phyloP scores from a whole-genome alignment of 73 alveolate genomes.

The Paramecium primaurelia region DNA sequence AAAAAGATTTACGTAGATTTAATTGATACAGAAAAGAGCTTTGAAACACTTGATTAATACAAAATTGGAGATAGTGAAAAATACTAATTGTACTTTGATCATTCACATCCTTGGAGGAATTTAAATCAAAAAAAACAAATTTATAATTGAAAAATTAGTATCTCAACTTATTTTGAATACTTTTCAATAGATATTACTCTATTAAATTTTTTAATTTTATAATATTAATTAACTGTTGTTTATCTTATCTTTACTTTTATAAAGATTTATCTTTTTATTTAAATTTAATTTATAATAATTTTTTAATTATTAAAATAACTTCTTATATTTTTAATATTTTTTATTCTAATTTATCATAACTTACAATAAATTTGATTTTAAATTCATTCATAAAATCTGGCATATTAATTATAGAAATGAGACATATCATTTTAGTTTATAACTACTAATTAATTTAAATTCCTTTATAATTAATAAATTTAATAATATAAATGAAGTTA shows the following conservation, averaged over 20 bases:
- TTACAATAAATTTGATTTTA: not conserved
- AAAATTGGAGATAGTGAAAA: not conserved
- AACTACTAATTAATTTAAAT: too few relatives aligned
- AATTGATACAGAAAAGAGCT: conserved; percentile 14
- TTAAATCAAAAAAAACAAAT: not conserved
- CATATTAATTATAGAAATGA: too few relatives aligned
- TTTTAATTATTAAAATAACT: too few relatives aligned
- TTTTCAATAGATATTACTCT: not conserved
- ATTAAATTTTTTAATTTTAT: not conserved
- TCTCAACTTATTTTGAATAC: not conserved
- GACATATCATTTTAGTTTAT: too few relatives aligned
- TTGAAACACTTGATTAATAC: conserved; percentile 1
- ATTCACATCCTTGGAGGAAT: not conserved
- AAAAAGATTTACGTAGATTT: not conserved
- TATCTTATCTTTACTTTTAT: not conserved
- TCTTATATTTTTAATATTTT: too few relatives aligned
- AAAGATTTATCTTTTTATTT: not conserved
- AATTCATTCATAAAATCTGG: too few relatives aligned
- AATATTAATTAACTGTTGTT: not conserved
- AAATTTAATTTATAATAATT: too few relatives aligned
- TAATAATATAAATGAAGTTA: too few relatives aligned
- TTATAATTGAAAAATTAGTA: not conserved
- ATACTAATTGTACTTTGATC: not conserved
- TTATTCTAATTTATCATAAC: not conserved
- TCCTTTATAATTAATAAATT: too few relatives aligned